Evolutionary conservation across 257 asterid species (phyloP).

Genomic region (Solanum tarapatanum): DNA sequence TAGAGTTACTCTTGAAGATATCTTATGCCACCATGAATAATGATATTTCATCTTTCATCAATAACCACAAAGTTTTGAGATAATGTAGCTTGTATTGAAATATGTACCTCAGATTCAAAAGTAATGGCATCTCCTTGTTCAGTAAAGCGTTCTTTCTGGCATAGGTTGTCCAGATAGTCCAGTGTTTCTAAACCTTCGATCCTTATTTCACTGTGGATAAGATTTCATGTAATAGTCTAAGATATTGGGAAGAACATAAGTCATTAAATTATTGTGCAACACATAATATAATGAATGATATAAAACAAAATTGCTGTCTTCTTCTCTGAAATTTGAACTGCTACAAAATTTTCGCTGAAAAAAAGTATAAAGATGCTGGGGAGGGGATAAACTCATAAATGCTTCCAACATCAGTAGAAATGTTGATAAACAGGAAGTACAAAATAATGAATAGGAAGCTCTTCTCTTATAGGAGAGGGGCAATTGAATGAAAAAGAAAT

Average conservation of each 20-base stretch:
- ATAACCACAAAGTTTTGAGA: background rate
- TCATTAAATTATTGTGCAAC: background rate
- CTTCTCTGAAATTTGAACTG: background rate
- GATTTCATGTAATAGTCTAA: background rate
- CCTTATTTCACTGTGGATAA: conserved; percentile 68
- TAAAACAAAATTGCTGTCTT: background rate
- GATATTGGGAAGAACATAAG: background rate
- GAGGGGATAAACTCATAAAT: background rate
- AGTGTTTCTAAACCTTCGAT: conserved; percentile 88
- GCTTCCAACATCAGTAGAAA: background rate
- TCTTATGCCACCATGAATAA: background rate
- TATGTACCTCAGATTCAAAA: conserved; percentile 80
- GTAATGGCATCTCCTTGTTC: conserved; percentile 96
- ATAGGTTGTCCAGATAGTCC: conserved; percentile 84
- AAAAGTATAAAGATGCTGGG: background rate
- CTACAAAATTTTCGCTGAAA: background rate
- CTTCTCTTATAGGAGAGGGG: background rate
- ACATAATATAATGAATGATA: background rate
- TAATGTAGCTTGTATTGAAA: background rate
- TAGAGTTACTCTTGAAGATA: background rate
- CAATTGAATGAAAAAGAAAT: background rate
- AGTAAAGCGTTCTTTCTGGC: conserved; percentile 65
- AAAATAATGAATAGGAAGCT: background rate
- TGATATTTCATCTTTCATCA: background rate
- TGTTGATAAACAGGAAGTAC: background rate